A percentile compares a stretch with the other conserved stretches of the same genome.
Evolutionary conservation across 2,329 filamentous ascomycete genomes (phyloP).

Genomic region (Fusarium secorum): DNA sequence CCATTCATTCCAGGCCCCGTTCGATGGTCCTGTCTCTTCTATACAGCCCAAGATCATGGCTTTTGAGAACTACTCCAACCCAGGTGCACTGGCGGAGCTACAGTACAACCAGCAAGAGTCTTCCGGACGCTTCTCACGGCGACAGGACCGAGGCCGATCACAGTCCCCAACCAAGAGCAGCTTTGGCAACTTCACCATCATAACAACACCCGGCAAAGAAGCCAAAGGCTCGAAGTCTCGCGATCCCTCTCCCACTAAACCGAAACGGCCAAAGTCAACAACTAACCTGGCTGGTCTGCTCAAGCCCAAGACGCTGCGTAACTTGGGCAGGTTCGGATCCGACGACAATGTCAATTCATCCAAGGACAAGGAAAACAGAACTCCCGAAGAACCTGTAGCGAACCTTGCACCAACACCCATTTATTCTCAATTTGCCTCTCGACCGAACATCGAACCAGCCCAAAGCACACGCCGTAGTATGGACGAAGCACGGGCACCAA

Average conservation of each 20-base stretch:
- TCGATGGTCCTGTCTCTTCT: conserved; percentile 37
- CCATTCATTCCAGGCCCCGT: conserved; percentile 43
- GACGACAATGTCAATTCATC: conserved; percentile 60
- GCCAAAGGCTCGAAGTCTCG: conserved; percentile 52
- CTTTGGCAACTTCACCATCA: conserved; percentile 52
- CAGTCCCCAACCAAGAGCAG: conserved; percentile 57
- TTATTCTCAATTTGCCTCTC: conserved; percentile 74
- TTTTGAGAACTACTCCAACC: conserved; percentile 49
- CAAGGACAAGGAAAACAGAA: conserved; percentile 84
- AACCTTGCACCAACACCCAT: conserved; percentile 68
- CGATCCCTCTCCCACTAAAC: conserved; percentile 65
- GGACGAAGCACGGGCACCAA: conserved; percentile 34
- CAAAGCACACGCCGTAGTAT: conserved; percentile 38
- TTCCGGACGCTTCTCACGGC: conserved; percentile 51
- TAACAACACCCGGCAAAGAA: conserved; percentile 52
- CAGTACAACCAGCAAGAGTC: conserved; percentile 62
- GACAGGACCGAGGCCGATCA: conserved; percentile 48
- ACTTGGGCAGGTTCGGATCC: conserved; percentile 62
- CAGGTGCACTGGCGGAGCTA: conserved; percentile 63
- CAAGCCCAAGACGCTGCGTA: conserved; percentile 76
- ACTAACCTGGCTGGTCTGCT: conserved; percentile 83
- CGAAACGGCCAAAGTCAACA: conserved; percentile 82
- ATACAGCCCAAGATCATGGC: conserved; percentile 42
- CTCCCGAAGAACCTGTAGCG: conserved; percentile 54
- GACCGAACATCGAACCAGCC: conserved; percentile 35